Conservation (phyloP, 257 asterid genomes). For the Buddleja alternifolia region DNA sequence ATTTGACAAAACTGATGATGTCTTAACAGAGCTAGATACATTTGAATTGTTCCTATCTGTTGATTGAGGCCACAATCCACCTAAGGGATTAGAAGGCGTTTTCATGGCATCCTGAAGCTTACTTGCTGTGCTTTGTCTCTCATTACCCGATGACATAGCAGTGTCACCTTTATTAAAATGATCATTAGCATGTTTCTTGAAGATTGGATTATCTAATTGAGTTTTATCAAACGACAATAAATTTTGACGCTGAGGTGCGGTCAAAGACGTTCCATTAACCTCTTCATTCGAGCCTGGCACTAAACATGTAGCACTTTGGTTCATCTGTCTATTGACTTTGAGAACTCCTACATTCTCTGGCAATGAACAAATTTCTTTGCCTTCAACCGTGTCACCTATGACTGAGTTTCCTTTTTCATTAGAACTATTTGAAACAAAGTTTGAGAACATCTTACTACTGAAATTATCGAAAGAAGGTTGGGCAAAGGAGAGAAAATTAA, state of each 20-base stretch:
- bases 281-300: constrained; percentile 16
- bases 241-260: constrained; percentile 39
- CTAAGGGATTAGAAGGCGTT: constrained; percentile 35
- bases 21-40: constrained; percentile 39
- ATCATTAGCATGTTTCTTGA: constrained; percentile 20
- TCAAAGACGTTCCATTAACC: constrained; percentile 22
- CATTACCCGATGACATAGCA: constrained; percentile 31
- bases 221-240: constrained; percentile 37
- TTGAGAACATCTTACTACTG: constrained; percentile 38
- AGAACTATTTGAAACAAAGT: constrained; percentile 32
- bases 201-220: constrained; percentile 25
- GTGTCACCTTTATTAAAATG: constrained; percentile 21
- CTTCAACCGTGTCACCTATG: constrained; percentile 27
- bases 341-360: constrained; percentile 23
- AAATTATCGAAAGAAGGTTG: constrained; percentile 50
- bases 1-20: constrained; percentile 41
- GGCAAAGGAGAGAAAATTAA: constrained; percentile 81
- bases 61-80: constrained; percentile 33
- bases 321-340: constrained; percentile 34
- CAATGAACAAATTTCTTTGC: constrained; percentile 27
- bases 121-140: constrained; percentile 26
- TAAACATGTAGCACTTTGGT: constrained; percentile 24
- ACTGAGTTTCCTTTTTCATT: constrained; percentile 37
- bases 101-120: constrained; percentile 30
- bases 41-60: constrained; percentile 31